Conservation (phyloP, 2,329 filamentous ascomycete genomes). For the Phyllosticta citriasiana region DNA sequence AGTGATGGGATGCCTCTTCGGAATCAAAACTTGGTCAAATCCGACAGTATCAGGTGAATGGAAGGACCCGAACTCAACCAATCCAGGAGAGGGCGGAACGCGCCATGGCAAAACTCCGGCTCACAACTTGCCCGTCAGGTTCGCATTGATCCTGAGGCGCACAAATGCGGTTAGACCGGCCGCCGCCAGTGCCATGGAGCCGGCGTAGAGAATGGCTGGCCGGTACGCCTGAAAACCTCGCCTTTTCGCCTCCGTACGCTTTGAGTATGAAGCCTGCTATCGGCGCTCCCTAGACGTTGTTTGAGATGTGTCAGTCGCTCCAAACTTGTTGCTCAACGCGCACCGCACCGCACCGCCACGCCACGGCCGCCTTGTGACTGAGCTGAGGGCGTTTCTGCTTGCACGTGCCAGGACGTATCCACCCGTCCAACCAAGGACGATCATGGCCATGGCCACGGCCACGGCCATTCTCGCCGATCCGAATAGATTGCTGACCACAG, state of each 20-base stretch:
- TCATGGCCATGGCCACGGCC: constrained; percentile 51
- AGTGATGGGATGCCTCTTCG: neutral
- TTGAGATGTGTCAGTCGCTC: neutral
- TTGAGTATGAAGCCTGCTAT: constrained; percentile 13
- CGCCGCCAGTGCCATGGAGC: constrained; percentile 10
- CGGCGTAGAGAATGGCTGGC: constrained; percentile 13
- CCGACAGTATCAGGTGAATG: neutral
- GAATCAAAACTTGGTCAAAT: neutral
- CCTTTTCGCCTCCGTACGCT: constrained; percentile 11
- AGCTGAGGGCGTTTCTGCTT: constrained; percentile 23
- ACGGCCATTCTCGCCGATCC: constrained; percentile 45
- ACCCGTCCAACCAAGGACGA: constrained; percentile 49
- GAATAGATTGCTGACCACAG: constrained; percentile 51
- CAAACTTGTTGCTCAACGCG: neutral
- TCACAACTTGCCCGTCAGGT: constrained; percentile 9
- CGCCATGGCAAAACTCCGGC: neutral
- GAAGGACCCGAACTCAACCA: too few relatives aligned
- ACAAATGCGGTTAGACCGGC: constrained; percentile 11
- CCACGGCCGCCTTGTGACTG: neutral
- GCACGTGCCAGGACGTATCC: constrained; percentile 40
- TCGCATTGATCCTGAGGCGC: constrained; percentile 11
- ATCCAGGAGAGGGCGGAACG: neutral
- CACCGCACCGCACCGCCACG: neutral
- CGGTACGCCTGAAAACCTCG: constrained; percentile 12
- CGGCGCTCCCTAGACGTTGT: constrained; percentile 10